Conservation (phyloP, 805 yeast species). For the Candida arabinofermentans region DNA sequence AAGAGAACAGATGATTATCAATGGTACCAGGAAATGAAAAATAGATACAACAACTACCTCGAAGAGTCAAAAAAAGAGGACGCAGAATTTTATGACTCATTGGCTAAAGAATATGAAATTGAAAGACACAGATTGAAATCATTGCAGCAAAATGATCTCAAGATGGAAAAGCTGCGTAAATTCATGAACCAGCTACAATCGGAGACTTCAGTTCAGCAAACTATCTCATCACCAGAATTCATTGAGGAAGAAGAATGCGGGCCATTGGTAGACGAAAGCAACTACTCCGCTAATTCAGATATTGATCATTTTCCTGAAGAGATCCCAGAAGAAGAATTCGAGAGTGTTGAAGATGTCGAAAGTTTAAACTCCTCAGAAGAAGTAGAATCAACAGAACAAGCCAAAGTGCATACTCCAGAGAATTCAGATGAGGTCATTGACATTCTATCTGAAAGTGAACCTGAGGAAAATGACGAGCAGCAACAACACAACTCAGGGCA, state of each 20-base stretch:
- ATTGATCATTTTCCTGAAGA: slow-evolving; percentile 8
- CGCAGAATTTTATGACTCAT: slow-evolving; percentile 30
- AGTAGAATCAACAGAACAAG: too few relatives aligned
- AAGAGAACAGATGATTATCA: slow-evolving; percentile 14
- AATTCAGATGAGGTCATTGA: slow-evolving; percentile 3
- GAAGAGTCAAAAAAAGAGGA: slow-evolving; percentile 34
- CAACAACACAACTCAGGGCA: not conserved
- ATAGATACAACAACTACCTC: slow-evolving; percentile 30
- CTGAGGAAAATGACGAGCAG: slow-evolving; percentile 1
- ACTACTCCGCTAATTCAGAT: not conserved
- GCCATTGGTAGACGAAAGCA: slow-evolving; percentile 15
- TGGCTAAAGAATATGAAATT: slow-evolving; percentile 31
- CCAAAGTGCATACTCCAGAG: not conserved
- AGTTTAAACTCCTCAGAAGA: too few relatives aligned
- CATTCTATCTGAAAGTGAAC: slow-evolving; percentile 8
- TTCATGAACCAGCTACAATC: slow-evolving; percentile 11
- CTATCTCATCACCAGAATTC: not conserved
- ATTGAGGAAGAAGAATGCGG: slow-evolving; percentile 16
- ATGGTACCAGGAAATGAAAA: slow-evolving; percentile 35
- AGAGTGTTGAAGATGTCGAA: too few relatives aligned
- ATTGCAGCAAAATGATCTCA: slow-evolving; percentile 19
- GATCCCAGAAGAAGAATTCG: slow-evolving; percentile 9
- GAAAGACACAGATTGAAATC: slow-evolving; percentile 14
- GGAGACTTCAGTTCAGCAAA: slow-evolving; percentile 4
- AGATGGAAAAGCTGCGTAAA: slow-evolving; percentile 12